Evolutionary conservation across 306 rosid genomes (phyloP).

Genomic region (Psophocarpus tetragonolobus): DNA sequence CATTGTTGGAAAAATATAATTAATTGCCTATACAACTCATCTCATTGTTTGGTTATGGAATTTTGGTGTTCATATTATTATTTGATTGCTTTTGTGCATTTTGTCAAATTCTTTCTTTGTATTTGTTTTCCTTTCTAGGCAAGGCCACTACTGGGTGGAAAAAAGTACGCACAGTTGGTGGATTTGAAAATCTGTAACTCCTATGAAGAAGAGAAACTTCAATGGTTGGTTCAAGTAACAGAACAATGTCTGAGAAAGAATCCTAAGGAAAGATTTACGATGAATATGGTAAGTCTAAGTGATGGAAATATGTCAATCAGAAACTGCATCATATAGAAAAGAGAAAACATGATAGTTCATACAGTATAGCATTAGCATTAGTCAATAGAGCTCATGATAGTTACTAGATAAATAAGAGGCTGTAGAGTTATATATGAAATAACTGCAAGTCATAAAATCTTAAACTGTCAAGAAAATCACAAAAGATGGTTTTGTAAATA

Average conservation of each 20-base stretch:
- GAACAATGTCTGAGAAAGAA: conserved; percentile 53
- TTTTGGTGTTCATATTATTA: background rate
- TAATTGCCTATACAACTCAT: background rate
- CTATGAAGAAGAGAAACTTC: conserved; percentile 45
- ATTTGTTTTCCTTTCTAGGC: conserved; percentile 33
- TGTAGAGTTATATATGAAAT: background rate
- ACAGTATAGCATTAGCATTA: background rate
- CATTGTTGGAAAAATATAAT: background rate
- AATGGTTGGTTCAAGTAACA: conserved; percentile 45
- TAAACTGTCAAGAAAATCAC: background rate
- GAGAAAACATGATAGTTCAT: background rate
- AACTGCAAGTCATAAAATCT: background rate
- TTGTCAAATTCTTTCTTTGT: background rate
- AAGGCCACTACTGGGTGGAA: conserved; percentile 46
- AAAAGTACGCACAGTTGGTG: conserved; percentile 41
- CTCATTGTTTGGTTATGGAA: conserved; percentile 12
- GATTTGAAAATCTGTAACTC: conserved; percentile 43
- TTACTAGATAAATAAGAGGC: background rate
- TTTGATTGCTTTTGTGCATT: conserved; percentile 24
- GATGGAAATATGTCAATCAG: background rate
- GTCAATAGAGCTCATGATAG: background rate
- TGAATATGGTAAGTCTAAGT: conserved; percentile 50
- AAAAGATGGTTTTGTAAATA: background rate
- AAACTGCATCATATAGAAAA: background rate
- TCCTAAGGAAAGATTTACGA: conserved; percentile 37